Base-by-base conservation (phyloP, 2,329 filamentous ascomycete genomes). In the Arthrobotrys pseudoclavata region DNA sequence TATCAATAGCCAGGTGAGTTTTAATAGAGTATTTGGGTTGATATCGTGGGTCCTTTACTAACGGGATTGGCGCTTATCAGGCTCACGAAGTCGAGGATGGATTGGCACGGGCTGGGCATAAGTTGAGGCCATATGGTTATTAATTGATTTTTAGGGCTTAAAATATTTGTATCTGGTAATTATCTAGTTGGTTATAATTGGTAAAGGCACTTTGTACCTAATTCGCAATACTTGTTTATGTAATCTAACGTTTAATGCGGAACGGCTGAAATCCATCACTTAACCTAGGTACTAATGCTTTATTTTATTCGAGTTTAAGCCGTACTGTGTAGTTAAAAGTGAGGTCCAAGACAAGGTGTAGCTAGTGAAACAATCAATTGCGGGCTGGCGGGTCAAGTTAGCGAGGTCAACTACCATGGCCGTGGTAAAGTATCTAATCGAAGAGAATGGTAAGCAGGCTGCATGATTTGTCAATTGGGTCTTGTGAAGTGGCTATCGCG, bases 1-100 rank as follows among this genome's bases (percentile, higher is more conserved):
- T 74, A 93, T 97, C 82, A 91, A 88, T 79, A 86, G 86, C 80
- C 96, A 96, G 91, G 91, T 92, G 84, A 82, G 81, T 75, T 69
- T 52, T 22, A n/a, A 24, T 13, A 2, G 15, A 12, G 82, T 86
- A 82, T 77, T 42, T 45, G 18, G 26, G 20, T 15, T 7, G 26
- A n/a, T 20, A 15, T 52, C 22, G 6, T 37, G n/a, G 12, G 31
- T 29, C 1, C 18, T 52, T 40, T 57, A 18, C 37, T 68, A 57
- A 68, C 50, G 15, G 12, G 37, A 12, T 24, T 34, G 2, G 9
- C 45, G n/a, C 40, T 45, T 26, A 7, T 22, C 60, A 68, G 64
- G 40, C 50, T 20, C 64, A 68, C 13, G 34, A 45, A 6, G 64
- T 68, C n/a, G 50, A 68, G 4, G 64, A 68, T 31, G 48, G 48